A percentile compares a stretch with the other conserved stretches of the same genome.
Conservation (phyloP, 2,329 filamentous ascomycete genomes). For the Aspergillus niger region DNA sequence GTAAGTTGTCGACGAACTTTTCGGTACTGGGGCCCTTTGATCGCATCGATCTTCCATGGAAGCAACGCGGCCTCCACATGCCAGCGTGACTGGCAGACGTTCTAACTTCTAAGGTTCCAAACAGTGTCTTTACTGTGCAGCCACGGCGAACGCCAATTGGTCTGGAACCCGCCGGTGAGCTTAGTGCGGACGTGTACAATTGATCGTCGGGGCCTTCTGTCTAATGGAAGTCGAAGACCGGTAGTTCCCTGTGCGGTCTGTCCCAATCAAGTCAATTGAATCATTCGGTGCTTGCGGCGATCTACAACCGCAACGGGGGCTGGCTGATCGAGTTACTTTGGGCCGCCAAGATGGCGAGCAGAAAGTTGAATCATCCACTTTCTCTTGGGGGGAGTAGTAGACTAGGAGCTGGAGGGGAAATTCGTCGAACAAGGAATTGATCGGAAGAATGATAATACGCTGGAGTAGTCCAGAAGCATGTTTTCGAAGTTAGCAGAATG, state of each 20-base stretch:
- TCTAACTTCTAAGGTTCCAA: neutral
- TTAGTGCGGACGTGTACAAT: constrained; percentile 1
- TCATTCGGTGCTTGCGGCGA: neutral
- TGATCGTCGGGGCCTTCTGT: neutral
- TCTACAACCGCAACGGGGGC: neutral
- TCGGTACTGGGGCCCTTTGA: neutral
- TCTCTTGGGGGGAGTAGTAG: neutral
- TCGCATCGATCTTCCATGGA: neutral
- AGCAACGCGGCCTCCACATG: neutral
- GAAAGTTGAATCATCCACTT: neutral
- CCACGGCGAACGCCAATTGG: neutral
- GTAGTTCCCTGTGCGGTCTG: neutral
- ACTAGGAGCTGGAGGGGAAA: neutral
- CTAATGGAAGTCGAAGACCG: neutral
- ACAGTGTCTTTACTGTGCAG: neutral
- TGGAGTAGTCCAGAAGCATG: neutral
- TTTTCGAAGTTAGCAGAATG: neutral
- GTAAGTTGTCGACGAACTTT: neutral
- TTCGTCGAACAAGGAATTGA: neutral
- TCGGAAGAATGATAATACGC: neutral
- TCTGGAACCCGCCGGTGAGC: neutral
- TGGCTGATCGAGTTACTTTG: neutral
- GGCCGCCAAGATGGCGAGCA: neutral
- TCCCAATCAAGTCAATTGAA: neutral
- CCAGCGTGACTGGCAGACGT: neutral